phyloP scores from a whole-genome alignment of 805 yeast genomes.

The Pichia membranifaciens region DNA sequence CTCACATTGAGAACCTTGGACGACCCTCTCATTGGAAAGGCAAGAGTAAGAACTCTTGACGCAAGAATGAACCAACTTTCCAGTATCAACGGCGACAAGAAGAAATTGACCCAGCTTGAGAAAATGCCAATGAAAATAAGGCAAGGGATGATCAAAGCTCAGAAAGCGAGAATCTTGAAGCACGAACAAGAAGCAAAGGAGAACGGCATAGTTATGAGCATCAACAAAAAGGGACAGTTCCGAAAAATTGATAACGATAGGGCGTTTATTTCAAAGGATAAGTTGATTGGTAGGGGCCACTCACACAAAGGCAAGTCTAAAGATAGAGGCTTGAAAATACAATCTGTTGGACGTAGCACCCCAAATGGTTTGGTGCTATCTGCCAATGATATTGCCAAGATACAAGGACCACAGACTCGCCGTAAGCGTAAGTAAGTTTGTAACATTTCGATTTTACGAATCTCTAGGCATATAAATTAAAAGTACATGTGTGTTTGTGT shows the following conservation, averaged over 20 bases:
- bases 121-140: constrained; percentile 87
- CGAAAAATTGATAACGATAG: constrained; percentile 47
- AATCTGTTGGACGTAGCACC: constrained; percentile 70
- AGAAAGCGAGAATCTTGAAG: constrained; percentile 44
- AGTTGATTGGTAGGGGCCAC: constrained; percentile 45
- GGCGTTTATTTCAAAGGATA: constrained; percentile 46
- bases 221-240: constrained; percentile 59
- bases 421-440: neutral
- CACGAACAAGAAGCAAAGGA: constrained; percentile 77
- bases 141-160: constrained; percentile 69
- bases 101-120: constrained; percentile 43
- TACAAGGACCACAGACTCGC: constrained; percentile 16
- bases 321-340: constrained; percentile 74
- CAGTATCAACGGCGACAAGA: constrained; percentile 34
- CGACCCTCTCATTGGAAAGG: constrained; percentile 63
- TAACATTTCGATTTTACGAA: too few species aligned
- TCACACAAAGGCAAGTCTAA: constrained; percentile 36
- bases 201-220: constrained; percentile 84
- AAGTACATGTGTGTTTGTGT: too few species aligned
- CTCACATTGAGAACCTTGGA: constrained; percentile 58
- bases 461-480: too few species aligned
- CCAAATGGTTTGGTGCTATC: constrained; percentile 72
- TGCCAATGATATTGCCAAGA: constrained; percentile 55
- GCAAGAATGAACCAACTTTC: constrained; percentile 50
- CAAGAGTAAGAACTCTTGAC: constrained; percentile 58